Conservation (phyloP, 805 yeast genomes). For the Hanseniaspora valbyensis region DNA sequence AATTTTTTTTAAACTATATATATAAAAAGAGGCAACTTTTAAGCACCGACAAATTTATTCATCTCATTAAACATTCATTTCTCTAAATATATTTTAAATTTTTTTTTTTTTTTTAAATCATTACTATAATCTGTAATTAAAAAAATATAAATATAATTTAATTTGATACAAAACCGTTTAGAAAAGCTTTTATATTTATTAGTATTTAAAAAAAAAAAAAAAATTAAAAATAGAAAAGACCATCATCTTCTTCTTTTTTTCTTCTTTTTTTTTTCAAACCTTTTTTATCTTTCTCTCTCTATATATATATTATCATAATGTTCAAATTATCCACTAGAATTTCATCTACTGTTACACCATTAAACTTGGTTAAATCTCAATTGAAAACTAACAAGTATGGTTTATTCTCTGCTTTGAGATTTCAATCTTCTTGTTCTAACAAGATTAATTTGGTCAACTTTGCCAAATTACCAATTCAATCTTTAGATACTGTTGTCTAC, state of each 20-base stretch:
- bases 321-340: constrained; percentile 12
- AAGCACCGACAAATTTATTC: not conserved
- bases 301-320: not conserved
- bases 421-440: constrained; percentile 13
- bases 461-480: constrained; percentile 6
- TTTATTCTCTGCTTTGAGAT: constrained; percentile 5
- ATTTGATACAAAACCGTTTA: too few relatives aligned
- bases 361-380: constrained; percentile 7
- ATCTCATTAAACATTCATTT: not conserved
- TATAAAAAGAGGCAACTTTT: not conserved
- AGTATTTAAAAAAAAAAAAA: too few relatives aligned
- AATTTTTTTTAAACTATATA: too few relatives aligned
- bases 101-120: too few relatives aligned
- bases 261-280: too few relatives aligned
- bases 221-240: too few relatives aligned
- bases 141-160: too few relatives aligned
- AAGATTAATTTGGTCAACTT: constrained; percentile 10
- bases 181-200: too few relatives aligned
- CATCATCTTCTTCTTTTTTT: too few relatives aligned
- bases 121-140: too few relatives aligned
- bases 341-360: constrained; percentile 6
- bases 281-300: too few relatives aligned
- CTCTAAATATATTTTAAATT: not conserved
- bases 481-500: constrained; percentile 35
- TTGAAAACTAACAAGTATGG: not conserved